Conservation (phyloP, 2,329 filamentous ascomycete species). For the Karstenula rhodostoma region DNA sequence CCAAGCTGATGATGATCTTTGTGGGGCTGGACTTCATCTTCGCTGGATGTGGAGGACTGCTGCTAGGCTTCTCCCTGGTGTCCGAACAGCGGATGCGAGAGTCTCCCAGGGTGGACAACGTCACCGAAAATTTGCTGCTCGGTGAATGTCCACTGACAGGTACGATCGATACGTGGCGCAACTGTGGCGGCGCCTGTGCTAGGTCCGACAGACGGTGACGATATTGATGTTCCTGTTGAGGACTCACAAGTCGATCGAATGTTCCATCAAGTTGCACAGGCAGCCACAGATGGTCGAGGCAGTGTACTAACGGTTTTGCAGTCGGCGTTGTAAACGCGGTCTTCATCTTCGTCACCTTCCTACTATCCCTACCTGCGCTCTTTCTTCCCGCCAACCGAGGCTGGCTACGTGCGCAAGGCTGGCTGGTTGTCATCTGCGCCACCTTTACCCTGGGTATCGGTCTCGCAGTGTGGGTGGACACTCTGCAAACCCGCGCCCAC, state of each 20-base stretch:
- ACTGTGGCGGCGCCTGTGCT: constrained; percentile 31
- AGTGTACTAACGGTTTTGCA: constrained; percentile 40
- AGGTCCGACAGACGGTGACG: neutral
- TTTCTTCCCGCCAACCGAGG: constrained; percentile 70
- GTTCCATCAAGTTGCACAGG: constrained; percentile 3
- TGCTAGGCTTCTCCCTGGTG: constrained; percentile 62
- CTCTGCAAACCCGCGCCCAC: constrained; percentile 70
- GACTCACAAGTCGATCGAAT: neutral
- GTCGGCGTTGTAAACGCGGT: constrained; percentile 77
- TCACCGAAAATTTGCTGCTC: constrained; percentile 62
- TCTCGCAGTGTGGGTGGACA: constrained; percentile 72
- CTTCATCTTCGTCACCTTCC: constrained; percentile 75
- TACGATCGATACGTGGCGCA: constrained; percentile 47
- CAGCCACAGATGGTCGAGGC: constrained; percentile 5
- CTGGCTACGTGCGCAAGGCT: constrained; percentile 75
- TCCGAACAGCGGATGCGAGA: constrained; percentile 55
- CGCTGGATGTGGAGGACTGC: constrained; percentile 58
- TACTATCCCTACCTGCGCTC: constrained; percentile 75
- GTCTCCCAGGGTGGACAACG: constrained; percentile 56
- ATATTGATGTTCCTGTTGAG: neutral
- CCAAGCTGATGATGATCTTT: constrained; percentile 63
- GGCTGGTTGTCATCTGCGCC: constrained; percentile 71
- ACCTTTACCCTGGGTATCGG: constrained; percentile 70
- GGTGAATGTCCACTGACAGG: constrained; percentile 62
- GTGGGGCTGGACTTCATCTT: constrained; percentile 62